These are phyloP conservation scores for Luvunga scandens DNA, from an alignment of 345 rosid genomes.

Conservation along the genomic window DNA sequence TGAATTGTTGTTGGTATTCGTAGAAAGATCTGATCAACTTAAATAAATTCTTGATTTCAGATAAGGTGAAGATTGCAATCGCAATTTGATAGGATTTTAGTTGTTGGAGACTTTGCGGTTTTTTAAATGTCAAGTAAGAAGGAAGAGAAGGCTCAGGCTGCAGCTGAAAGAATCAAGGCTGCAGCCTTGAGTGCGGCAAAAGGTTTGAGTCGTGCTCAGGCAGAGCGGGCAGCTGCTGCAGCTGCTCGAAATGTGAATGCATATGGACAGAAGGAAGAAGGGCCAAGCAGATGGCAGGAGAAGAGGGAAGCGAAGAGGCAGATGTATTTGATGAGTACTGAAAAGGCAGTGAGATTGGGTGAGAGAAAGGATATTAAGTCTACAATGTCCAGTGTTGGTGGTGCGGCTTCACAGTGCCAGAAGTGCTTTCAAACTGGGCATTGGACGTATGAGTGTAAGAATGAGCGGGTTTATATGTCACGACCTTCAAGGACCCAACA, in stretches of 20 bases:
- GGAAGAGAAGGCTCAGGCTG: slow-evolving; percentile 86
- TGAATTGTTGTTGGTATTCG: not conserved
- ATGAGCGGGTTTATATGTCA: slow-evolving; percentile 86
- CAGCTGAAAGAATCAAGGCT: slow-evolving; percentile 92
- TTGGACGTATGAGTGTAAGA: slow-evolving; percentile 96
- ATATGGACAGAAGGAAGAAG: slow-evolving; percentile 98
- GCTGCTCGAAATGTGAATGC: slow-evolving; percentile 96
- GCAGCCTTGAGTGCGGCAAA: slow-evolving; percentile 84
- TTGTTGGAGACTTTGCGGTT: not conserved
- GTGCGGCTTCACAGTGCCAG: slow-evolving; percentile 73
- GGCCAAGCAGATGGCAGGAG: slow-evolving; percentile 99
- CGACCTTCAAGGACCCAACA: slow-evolving; percentile 93
- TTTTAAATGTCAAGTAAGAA: slow-evolving; percentile 75
- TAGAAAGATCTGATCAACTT: not conserved
- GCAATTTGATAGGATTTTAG: not conserved
- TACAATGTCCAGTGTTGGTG: slow-evolving; percentile 40
- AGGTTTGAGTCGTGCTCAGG: slow-evolving; percentile 97
- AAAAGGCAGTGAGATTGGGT: slow-evolving; percentile 84
- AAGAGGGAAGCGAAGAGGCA: slow-evolving; percentile 94
- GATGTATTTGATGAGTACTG: slow-evolving; percentile 98
- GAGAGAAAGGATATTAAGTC: slow-evolving; percentile 84
- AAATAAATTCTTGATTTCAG: slow-evolving; percentile 5
- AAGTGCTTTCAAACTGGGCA: slow-evolving; percentile 90
- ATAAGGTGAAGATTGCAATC: not conserved
- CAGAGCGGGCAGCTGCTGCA: slow-evolving; percentile 91